Evolutionary conservation across 1,139 yeast genomes (phyloP).

Genomic region (Waltiozyma sp.): DNA sequence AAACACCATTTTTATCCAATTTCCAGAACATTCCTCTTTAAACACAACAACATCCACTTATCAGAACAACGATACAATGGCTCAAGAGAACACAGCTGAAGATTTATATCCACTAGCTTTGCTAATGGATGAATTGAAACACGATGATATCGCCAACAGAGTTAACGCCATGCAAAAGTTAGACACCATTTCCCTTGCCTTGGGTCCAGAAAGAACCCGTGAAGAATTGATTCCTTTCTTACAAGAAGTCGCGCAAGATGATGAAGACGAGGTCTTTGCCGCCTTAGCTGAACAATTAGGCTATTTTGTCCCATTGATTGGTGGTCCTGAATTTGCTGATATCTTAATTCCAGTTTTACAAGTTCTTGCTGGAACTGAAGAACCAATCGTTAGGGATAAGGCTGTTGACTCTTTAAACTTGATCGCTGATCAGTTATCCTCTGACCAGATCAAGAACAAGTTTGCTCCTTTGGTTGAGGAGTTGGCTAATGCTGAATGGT

Average conservation of each 20-base stretch:
- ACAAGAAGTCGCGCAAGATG: slow-evolving; percentile 89
- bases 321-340: slow-evolving; percentile 74
- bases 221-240: slow-evolving; percentile 84
- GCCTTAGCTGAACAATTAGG: slow-evolving; percentile 89
- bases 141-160: slow-evolving; percentile 89
- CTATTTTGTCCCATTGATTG: slow-evolving; percentile 74
- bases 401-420: slow-evolving; percentile 80
- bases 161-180: slow-evolving; percentile 92
- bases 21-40: too few species aligned
- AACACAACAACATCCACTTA: background rate
- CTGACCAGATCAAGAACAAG: slow-evolving; percentile 53
- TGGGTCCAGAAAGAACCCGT: slow-evolving; percentile 90
- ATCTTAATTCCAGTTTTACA: slow-evolving; percentile 79
- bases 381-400: slow-evolving; percentile 93
- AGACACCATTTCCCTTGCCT: slow-evolving; percentile 88
- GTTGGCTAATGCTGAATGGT: slow-evolving; percentile 88
- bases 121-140: slow-evolving; percentile 90
- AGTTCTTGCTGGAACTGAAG: slow-evolving; percentile 86
- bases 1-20: too few species aligned
- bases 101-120: slow-evolving; percentile 92
- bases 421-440: slow-evolving; percentile 55
- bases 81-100: slow-evolving; percentile 12
- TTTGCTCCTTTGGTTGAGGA: slow-evolving; percentile 70
- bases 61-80: slow-evolving; percentile 2
- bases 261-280: slow-evolving; percentile 95